Evolutionary conservation across 129 eudicot genomes (phyloP), one percentile per base, ranked within the genome.

Genomic region (Glebionis coronaria): DNA sequence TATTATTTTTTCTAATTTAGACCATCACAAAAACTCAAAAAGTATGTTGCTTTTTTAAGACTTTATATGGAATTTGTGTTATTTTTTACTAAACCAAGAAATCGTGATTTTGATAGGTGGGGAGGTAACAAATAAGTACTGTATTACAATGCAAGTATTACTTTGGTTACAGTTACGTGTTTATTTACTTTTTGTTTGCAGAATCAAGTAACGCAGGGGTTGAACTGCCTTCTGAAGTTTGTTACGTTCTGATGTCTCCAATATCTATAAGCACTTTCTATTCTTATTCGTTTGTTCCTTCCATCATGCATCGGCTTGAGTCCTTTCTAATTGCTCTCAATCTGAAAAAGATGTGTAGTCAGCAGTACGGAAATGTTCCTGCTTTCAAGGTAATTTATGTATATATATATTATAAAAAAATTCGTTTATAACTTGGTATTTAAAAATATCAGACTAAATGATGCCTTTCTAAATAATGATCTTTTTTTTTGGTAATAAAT

Each of bases 171-270:
- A 9, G 20, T 46, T 15, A 10, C 57, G 69, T 18, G 5, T 9
- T 74, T 16, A 13, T 69, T 28, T 42, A 15, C 78, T 40, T 23
- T 15, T 44, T 44, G 1, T 56, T 61, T 80, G 87, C 82, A 92
- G 98, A 86, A 71, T 42, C 79, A 60, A 81, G 85, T 35, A 75
- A 72, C 25, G 63, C 81, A 15, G 75, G 74, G 9, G 92, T 82
- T 19, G 98, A 88, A 45, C 63, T 93, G 79, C 98, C 98, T 38
- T 87, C 96, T 16, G 98, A 93, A 71, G 77, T 93, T 15, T 88
- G 96, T 69, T 58, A 13, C 38, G 47, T 93, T 3, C 8, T 93
- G 31, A 84, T 93, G 95, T 80, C 98, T 31, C 98, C 98, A 0
- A 58, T 93, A 51, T 81, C 95, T 3, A 29, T 86, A 44, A 44